These are phyloP conservation scores for Adenanthera pavonina DNA, from an alignment of 306 rosid species.

Conservation along the genomic window DNA sequence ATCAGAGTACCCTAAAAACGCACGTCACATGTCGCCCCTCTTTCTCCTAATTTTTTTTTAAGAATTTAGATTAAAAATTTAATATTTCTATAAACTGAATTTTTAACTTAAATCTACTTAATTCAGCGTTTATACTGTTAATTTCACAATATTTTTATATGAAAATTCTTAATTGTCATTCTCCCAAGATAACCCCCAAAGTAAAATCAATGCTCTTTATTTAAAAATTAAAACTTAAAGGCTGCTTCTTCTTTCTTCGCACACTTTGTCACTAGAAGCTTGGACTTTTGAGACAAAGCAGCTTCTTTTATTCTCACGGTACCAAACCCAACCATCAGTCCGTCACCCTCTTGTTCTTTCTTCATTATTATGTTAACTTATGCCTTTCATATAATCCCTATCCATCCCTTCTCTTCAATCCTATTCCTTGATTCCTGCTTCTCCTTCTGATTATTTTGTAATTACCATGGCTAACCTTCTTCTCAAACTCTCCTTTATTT, in stretches of 20 bases:
- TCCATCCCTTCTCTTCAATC: not conserved
- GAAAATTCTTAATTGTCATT: no score
- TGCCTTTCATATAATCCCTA: not conserved
- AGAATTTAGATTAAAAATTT: no score
- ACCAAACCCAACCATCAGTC: not conserved
- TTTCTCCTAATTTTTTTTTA: no score
- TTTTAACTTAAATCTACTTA: no score
- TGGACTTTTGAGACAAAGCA: not conserved
- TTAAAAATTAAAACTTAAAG: not conserved
- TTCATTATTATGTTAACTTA: not conserved
- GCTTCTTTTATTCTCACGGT: not conserved
- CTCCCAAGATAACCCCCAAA: no score
- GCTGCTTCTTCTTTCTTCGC: not conserved
- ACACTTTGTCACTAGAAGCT: not conserved
- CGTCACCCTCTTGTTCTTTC: no score
- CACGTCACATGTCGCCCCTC: not conserved
- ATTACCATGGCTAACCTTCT: constrained; percentile 43
- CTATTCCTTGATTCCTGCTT: constrained; percentile 3
- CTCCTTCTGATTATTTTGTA: not conserved
- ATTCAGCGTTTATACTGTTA: no score
- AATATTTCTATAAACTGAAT: no score
- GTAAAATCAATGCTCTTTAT: no score
- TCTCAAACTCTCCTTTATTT: constrained; percentile 31
- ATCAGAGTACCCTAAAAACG: not conserved
- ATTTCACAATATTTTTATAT: no score